Evolutionary conservation across 352 stramenopile genomes (phyloP), one percentile per base, ranked within the genome.

Genomic region (Hyaloperonospora arabidopsidis): DNA sequence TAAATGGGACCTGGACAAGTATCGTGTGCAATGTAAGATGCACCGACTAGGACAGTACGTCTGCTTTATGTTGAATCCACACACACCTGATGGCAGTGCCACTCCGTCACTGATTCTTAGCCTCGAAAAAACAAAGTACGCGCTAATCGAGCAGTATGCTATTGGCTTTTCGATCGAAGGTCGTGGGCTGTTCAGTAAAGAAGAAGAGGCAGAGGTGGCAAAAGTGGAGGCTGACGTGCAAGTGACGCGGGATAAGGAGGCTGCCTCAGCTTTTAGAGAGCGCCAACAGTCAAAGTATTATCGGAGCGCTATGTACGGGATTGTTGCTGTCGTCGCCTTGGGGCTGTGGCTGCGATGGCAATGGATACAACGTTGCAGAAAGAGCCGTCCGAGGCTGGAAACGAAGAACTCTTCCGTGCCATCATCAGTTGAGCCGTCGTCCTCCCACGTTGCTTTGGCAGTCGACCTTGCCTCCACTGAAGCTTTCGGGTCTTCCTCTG

Each of bases 121-220:
- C 46, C 61, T 90, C 13, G 67, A 74, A 13, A 67, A 61, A 12
- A 90, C 80, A 0, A 74, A 76, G 28, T 87, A 77, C 50, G 48
- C 65, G 8, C 45, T 61, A 35, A 67, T 83, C 21, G 80, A 90
- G 55, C 71, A 84, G 51, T 71, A 86, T n/a, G 80, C 80, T 25
- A 87, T 90, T 38, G 66, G 82, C 1, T 87, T 80, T 57, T 90
- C 80, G 12, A 90, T 90, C 45, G 77, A 88, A 71, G 80, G 74
- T 13, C 74, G 80, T 15, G 68, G 68, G 8, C 60, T 84, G 1
- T 61, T 90, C 10, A 79, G 69, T 19, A 62, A 59, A 14, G 61
- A 57, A 11, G 80, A 90, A 59, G 80, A 90, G 48, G 65, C 50
- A 1, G 76, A 86, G 45, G 63, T 89, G 12, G 67, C 61, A 5